Percentiles rank a stretch among this genome's conserved stretches.
Evolutionary conservation across 2,329 filamentous ascomycete species (phyloP).

Genomic region (Colletotrichum acutatum): DNA sequence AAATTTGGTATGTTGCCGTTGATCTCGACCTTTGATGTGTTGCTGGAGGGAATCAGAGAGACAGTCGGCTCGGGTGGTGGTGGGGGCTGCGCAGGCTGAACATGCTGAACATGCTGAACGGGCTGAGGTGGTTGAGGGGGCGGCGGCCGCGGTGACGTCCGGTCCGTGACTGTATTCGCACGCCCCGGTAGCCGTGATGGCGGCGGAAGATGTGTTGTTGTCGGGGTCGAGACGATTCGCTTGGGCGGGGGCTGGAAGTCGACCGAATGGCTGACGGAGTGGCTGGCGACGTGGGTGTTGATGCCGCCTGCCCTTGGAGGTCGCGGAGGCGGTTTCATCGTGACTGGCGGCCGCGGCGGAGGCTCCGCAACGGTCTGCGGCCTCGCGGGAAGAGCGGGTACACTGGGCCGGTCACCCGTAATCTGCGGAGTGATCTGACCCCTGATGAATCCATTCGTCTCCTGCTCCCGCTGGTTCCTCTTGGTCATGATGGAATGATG

Average conservation of each 20-base stretch:
- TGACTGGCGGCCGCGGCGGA: slow-evolving; percentile 40
- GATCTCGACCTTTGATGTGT: slow-evolving; percentile 60
- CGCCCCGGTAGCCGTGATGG: slow-evolving; percentile 43
- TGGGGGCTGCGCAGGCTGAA: slow-evolving; percentile 22
- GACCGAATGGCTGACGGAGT: slow-evolving; percentile 35
- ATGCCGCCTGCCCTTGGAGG: slow-evolving; percentile 51
- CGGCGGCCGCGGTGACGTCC: slow-evolving; percentile 43
- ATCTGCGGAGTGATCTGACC: slow-evolving; percentile 52
- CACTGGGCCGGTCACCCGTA: slow-evolving; percentile 51
- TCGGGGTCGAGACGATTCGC: slow-evolving; percentile 37
- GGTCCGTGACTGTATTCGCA: slow-evolving; percentile 54
- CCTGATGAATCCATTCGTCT: slow-evolving; percentile 52
- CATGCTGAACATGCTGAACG: slow-evolving; percentile 6
- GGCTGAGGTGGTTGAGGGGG: slow-evolving; percentile 27
- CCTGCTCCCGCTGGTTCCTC: slow-evolving; percentile 57
- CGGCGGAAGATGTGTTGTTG: slow-evolving; percentile 34
- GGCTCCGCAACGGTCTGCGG: slow-evolving; percentile 52
- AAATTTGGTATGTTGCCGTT: slow-evolving; percentile 55
- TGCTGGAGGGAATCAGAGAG: slow-evolving; percentile 28
- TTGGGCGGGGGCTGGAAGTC: slow-evolving; percentile 41
- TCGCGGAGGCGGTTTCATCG: slow-evolving; percentile 55
- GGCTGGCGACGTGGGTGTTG: slow-evolving; percentile 40
- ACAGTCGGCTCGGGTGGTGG: slow-evolving; percentile 54
- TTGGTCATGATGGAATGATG: slow-evolving; percentile 60
- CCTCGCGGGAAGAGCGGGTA: slow-evolving; percentile 61